Percentiles rank a stretch among this genome's conserved stretches.
Evolutionary conservation across 2,329 filamentous ascomycete genomes (phyloP).

Genomic region (Trichoderma sp.): DNA sequence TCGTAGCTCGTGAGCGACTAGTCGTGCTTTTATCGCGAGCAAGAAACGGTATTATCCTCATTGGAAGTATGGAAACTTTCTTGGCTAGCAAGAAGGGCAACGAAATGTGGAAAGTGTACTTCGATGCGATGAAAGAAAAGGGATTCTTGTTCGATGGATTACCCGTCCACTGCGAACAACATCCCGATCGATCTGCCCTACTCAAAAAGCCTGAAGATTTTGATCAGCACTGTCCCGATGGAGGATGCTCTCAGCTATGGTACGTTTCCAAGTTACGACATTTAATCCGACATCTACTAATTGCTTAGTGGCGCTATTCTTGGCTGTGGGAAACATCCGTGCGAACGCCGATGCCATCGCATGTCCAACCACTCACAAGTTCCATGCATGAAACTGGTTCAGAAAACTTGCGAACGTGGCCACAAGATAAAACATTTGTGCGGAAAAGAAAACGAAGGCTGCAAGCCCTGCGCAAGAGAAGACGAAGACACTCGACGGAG

Average conservation of each 20-base stretch:
- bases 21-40: constrained; percentile 72
- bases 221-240: constrained; percentile 63
- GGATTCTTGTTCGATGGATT: constrained; percentile 61
- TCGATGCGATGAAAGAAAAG: constrained; percentile 55
- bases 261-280: constrained; percentile 39
- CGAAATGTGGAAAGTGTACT: constrained; percentile 57
- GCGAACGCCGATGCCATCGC: constrained; percentile 63
- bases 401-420: constrained; percentile 51
- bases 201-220: constrained; percentile 60
- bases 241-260: constrained; percentile 67
- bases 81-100: constrained; percentile 49
- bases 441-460: constrained; percentile 42
- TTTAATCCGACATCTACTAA: constrained; percentile 23
- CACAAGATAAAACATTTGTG: constrained; percentile 56
- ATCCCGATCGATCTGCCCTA: constrained; percentile 51
- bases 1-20: constrained; percentile 63
- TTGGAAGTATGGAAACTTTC: constrained; percentile 71
- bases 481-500: constrained; percentile 47
- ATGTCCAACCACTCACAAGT: constrained; percentile 57
- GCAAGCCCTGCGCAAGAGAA: constrained; percentile 55
- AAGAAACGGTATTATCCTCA: constrained; percentile 64
- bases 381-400: constrained; percentile 39
- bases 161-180: constrained; percentile 60
- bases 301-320: constrained; percentile 49
- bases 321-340: constrained; percentile 60